Base-by-base conservation (phyloP, 2,329 filamentous ascomycete genomes). In the Penicillium corylophilum region DNA sequence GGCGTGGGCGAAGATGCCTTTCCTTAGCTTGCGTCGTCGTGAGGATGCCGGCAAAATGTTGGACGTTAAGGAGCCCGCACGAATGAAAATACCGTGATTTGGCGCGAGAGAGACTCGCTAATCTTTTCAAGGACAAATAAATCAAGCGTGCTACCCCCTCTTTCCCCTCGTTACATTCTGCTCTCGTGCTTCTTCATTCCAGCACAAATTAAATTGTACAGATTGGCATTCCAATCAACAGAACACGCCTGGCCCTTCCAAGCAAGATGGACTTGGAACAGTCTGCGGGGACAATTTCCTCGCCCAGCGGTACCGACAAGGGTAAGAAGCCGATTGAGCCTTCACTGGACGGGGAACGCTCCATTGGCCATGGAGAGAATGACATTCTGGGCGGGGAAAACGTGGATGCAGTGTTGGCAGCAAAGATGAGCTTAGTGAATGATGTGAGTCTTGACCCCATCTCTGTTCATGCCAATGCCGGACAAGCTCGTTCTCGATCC, bases 391-490 rank as follows among this genome's bases (percentile, higher is more conserved):
- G 51, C 12, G 41, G 48, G 3, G 57, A 57, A 39, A 55, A 57
- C 7, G 56, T 74, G n/a, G 73, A 76, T 46, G 66, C 67, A n/a
- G 66, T 70, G 8, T 57, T 76, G 26, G 64, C 69, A 12, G 64
- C 61, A 36, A 75, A 76, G 56, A 74, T 76, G 72, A 56, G 54
- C 4, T 53, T 71, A 28, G 62, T 73, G 22, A 73, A 71, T 48
- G 59, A 67, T 39, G 70, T 63, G 48, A 54, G 59, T 55, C 26
- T 28, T 8, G 26, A 8, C 26, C 7, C 9, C 10, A 39, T 23
- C n/a, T n/a, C n/a, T n/a, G n/a, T 12, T 22, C 2, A 39, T 20
- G 9, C 4, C 36, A 8, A 9, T 8, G 10, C 6, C 22, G 10
- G 9, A n/a, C 9, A 13, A 15, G 5, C 36, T 23, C 26, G 23